Evolutionary conservation across 2,329 filamentous ascomycete genomes (phyloP), one percentile per base, ranked within the genome.

Genomic region (Sporothrix mexicana): DNA sequence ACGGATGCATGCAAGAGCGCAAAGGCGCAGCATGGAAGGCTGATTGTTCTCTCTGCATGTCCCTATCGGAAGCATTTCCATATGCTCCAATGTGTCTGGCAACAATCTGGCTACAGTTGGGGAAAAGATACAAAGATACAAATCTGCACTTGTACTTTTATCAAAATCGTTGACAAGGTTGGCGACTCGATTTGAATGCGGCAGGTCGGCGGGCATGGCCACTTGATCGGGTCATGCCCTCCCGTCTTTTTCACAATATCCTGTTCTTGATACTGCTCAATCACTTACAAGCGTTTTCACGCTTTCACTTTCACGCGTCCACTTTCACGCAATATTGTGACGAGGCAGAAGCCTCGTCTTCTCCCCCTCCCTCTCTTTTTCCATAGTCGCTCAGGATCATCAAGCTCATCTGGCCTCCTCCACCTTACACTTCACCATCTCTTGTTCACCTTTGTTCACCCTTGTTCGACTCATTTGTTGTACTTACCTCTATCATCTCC

Each of bases 61-160:
- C 20, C 55, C 55, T 59, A 36, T 59, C 55, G 55, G 55, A 59
- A 17, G 55, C 12, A 6, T 41, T 59, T 59, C 55, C 55, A 59
- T 36, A 36, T n/a, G 13, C 13, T 59, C 25, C 25, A 13, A 57
- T 49, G 47, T 36, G 51, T 4, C 2, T 51, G 49, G 49, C n/a
- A n/a, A 36, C 30, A 36, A 36, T 36, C 30, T 36, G 30, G 30
- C 30, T 6, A 36, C 30, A 36, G 7, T 36, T 36, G 30, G 30
- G 30, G 7, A 36, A 36, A n/a, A n/a, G n/a, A n/a, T n/a, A n/a
- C n/a, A n/a, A n/a, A 30, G 30, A 30, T 30, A 30, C 30, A 2
- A 30, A 30, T 30, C 30, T 30, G 30, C 5, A 30, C 47, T 17
- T 13, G 13, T 49, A 49, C 47, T 17, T n/a, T 13, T 15, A 17